Percentiles rank a stretch among this genome's conserved stretches.
Evolutionary conservation across 805 yeast species (phyloP).

Genomic region (Yamadazyma paraphyllophila): DNA sequence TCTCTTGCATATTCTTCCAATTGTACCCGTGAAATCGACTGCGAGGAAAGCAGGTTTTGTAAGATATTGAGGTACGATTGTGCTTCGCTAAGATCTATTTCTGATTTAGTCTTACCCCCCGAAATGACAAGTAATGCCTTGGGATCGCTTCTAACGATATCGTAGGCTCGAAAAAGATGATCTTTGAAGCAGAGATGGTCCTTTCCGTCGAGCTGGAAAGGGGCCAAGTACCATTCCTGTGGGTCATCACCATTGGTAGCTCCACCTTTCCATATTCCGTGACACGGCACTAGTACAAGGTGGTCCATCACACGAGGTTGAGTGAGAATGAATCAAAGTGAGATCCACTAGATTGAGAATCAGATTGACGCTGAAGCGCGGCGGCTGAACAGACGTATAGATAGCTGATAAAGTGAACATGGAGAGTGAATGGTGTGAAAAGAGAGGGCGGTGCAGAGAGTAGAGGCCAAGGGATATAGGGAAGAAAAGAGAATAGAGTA

Average conservation of each 20-base stretch:
- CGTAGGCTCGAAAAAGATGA: constrained; percentile 52
- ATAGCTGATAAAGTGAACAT: no score
- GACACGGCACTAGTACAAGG: constrained; percentile 48
- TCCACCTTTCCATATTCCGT: constrained; percentile 54
- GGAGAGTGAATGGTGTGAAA: no score
- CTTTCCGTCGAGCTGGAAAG: constrained; percentile 65
- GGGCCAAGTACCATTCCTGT: constrained; percentile 64
- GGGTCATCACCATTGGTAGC: constrained; percentile 42
- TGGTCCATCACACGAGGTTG: constrained; percentile 7
- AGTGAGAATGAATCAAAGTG: no score
- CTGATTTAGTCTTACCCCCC: constrained; percentile 72
- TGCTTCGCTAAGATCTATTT: constrained; percentile 57
- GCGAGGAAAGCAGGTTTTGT: constrained; percentile 9
- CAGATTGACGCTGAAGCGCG: no score
- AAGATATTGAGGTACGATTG: constrained; percentile 53
- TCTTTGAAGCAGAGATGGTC: constrained; percentile 66
- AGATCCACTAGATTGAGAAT: no score
- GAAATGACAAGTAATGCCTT: constrained; percentile 44
- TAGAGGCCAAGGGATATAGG: no score
- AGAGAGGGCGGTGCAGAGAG: no score
- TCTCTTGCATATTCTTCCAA: constrained; percentile 79
- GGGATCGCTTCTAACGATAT: constrained; percentile 27
- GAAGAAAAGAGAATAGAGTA: no score
- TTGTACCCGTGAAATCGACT: constrained; percentile 21
- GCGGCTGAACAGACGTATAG: no score